Conservation (phyloP, 345 rosid species). For the Turnera subulata region DNA sequence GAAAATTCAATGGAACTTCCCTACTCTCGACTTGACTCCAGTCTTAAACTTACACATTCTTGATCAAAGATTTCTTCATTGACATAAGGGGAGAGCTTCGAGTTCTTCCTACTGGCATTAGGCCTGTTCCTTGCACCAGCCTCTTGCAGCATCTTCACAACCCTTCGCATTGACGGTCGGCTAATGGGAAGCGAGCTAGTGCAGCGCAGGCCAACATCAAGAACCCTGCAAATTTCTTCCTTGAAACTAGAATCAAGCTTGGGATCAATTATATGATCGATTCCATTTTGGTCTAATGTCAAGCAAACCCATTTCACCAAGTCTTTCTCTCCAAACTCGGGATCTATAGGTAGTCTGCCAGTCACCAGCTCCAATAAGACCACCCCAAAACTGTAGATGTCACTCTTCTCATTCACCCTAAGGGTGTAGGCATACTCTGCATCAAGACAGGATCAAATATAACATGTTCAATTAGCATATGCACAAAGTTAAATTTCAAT, state of each 20-base stretch:
- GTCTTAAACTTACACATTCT: slow-evolving; percentile 17
- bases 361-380: slow-evolving; percentile 81
- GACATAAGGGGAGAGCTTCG: slow-evolving; percentile 69
- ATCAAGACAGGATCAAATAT: background rate
- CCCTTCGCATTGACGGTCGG: slow-evolving; percentile 90
- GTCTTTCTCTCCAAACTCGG: slow-evolving; percentile 73
- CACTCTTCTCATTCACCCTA: slow-evolving; percentile 91
- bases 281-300: slow-evolving; percentile 45
- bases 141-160: slow-evolving; percentile 82
- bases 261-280: slow-evolving; percentile 57
- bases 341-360: slow-evolving; percentile 61
- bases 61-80: slow-evolving; percentile 42
- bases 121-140: slow-evolving; percentile 26
- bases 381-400: slow-evolving; percentile 85
- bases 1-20: background rate
- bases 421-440: slow-evolving; percentile 89
- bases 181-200: slow-evolving; percentile 64
- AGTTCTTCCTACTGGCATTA: slow-evolving; percentile 35
- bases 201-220: slow-evolving; percentile 71
- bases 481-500: too few relatives aligned
- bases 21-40: slow-evolving; percentile 4
- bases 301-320: slow-evolving; percentile 71
- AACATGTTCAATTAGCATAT: too few relatives aligned
- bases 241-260: slow-evolving; percentile 42
- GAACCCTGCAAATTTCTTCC: slow-evolving; percentile 59